A percentile compares a stretch with the other conserved stretches of the same genome.
These are phyloP conservation scores for Lumnitzera racemosa DNA, from an alignment of 345 rosid species.

Conservation along the genomic window DNA sequence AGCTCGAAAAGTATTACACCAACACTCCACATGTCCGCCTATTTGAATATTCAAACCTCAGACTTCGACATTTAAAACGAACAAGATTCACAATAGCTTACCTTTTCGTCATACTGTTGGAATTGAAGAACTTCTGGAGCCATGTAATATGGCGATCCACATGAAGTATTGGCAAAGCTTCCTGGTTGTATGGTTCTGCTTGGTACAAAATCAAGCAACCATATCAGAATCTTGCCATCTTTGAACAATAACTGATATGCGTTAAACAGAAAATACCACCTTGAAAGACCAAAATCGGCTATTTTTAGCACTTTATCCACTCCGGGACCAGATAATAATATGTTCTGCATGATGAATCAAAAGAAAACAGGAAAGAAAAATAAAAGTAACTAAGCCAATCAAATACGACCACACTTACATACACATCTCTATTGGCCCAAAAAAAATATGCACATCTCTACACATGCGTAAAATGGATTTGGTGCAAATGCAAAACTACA, in stretches of 20 bases:
- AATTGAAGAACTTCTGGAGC: constrained; percentile 76
- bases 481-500: too few relatives aligned
- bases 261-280: constrained; percentile 24
- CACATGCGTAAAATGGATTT: too few relatives aligned
- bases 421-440: too few relatives aligned
- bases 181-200: constrained; percentile 38
- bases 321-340: constrained; percentile 37
- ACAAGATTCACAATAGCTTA: constrained; percentile 1
- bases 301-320: constrained; percentile 48
- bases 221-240: not conserved
- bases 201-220: not conserved
- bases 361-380: not conserved
- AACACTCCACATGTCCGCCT: constrained; percentile 77
- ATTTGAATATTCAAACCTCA: constrained; percentile 3
- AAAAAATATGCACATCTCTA: too few relatives aligned
- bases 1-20: constrained; percentile 73
- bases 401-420: too few relatives aligned
- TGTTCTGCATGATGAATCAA: constrained; percentile 29
- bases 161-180: constrained; percentile 40
- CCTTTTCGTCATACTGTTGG: constrained; percentile 62
- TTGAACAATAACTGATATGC: not conserved
- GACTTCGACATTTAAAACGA: constrained; percentile 1
- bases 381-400: too few relatives aligned
- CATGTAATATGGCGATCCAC: constrained; percentile 71
- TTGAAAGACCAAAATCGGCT: constrained; percentile 69